Conservation (phyloP, 352 stramenopile genomes). For the Phytophthora idaei region DNA sequence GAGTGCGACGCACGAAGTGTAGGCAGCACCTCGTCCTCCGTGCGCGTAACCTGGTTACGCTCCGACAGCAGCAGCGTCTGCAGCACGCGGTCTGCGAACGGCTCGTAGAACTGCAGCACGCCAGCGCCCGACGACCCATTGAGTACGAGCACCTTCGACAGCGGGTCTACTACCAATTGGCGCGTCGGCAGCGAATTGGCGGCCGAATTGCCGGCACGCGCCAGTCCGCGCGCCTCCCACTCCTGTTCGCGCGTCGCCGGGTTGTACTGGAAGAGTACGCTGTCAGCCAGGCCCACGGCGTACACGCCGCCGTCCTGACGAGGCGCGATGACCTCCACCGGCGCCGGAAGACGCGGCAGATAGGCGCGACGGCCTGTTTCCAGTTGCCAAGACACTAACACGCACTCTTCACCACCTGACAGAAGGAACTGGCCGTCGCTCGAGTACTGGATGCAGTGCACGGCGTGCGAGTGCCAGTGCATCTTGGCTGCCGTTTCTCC, state of each 20-base stretch:
- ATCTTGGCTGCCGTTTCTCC: conserved; percentile 49
- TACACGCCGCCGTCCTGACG: conserved; percentile 63
- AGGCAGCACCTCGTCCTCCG: conserved; percentile 64
- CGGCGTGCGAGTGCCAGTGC: conserved; percentile 89
- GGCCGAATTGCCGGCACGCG: conserved; percentile 53
- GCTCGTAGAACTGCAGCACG: conserved; percentile 84
- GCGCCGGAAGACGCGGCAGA: conserved; percentile 74
- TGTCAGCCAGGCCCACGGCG: conserved; percentile 66
- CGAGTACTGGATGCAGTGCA: conserved; percentile 76
- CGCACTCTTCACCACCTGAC: conserved; percentile 86
- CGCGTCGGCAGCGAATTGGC: conserved; percentile 52
- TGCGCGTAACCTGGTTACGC: conserved; percentile 86
- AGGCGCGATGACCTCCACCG: conserved; percentile 59
- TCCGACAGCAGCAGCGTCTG: conserved; percentile 74
- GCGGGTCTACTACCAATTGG: conserved; percentile 66
- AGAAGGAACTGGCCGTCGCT: conserved; percentile 78
- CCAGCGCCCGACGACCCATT: conserved; percentile 68
- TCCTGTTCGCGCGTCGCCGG: conserved; percentile 74
- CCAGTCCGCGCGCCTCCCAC: conserved; percentile 72
- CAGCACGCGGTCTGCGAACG: conserved; percentile 79
- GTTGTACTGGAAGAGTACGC: conserved; percentile 87
- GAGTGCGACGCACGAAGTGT: conserved; percentile 56
- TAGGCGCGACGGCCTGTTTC: conserved; percentile 77
- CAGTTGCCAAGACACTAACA: conserved; percentile 88
- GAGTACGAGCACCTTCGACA: conserved; percentile 62